Conservation (phyloP, 306 rosid species). For the Cercis canadensis region DNA sequence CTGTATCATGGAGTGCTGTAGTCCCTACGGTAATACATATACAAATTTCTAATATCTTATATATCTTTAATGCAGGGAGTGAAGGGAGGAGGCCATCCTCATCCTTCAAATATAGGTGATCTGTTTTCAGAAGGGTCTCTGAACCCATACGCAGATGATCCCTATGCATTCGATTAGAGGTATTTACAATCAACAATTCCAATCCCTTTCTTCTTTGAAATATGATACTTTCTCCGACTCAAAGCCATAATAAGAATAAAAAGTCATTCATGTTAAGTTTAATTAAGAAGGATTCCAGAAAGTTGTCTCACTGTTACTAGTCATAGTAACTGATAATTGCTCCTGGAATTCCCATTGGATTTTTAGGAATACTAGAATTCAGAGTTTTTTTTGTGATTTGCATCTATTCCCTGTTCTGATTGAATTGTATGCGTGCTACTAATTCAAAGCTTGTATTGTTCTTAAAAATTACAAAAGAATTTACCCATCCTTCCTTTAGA, state of each 20-base stretch:
- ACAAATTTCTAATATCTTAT: not conserved
- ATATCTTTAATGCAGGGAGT: slow-evolving; percentile 50
- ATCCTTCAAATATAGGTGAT: slow-evolving; percentile 84
- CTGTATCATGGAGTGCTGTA: slow-evolving; percentile 1
- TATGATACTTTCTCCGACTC: slow-evolving; percentile 17
- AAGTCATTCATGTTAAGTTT: slow-evolving; percentile 5
- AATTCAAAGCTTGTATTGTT: not conserved
- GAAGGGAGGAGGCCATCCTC: slow-evolving; percentile 58
- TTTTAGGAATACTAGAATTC: too few relatives aligned
- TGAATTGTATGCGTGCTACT: too few relatives aligned
- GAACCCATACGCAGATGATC: slow-evolving; percentile 97
- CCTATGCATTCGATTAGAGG: slow-evolving; percentile 95
- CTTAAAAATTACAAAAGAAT: not conserved
- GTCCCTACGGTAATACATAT: slow-evolving; percentile 6
- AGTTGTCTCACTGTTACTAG: too few relatives aligned
- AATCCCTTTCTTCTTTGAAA: slow-evolving; percentile 23
- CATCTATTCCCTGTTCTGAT: too few relatives aligned
- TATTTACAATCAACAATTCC: slow-evolving; percentile 43
- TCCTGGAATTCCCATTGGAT: too few relatives aligned
- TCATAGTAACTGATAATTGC: too few relatives aligned
- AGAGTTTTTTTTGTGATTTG: too few relatives aligned
- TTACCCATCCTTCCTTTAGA: too few relatives aligned
- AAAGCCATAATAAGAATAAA: slow-evolving; percentile 1
- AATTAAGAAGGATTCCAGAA: slow-evolving; percentile 10
- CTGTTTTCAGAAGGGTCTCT: slow-evolving; percentile 96